phyloP scores from a whole-genome alignment of 108 stramenopile species.

The Schizochytrium sp. region DNA sequence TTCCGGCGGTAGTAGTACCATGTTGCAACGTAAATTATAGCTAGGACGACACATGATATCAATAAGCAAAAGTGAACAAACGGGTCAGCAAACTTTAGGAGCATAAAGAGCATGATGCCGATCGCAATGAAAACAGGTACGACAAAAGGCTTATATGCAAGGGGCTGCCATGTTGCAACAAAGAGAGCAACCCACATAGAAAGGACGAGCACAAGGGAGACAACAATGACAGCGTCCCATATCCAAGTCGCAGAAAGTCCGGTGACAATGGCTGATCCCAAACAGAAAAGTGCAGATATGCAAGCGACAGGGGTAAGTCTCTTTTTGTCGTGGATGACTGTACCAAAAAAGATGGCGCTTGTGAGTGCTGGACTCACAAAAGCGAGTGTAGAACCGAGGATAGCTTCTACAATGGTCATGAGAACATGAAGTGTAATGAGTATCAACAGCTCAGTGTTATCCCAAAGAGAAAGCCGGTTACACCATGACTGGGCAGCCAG shows the following conservation, averaged over 20 bases:
- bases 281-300: not conserved
- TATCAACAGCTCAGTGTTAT: not conserved
- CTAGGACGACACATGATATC: not conserved
- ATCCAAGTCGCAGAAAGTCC: not conserved
- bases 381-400: not conserved
- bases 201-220: conserved; percentile 4
- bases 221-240: not conserved
- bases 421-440: not conserved
- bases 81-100: not conserved
- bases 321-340: not conserved
- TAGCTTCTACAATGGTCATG: not conserved
- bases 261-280: conserved; percentile 9
- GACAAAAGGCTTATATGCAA: not conserved
- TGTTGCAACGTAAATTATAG: not conserved
- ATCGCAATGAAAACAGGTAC: not conserved
- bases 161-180: not conserved
- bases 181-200: conserved; percentile 16
- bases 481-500: conserved; percentile 41
- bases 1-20: not conserved
- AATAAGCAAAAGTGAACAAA: conserved; percentile 32
- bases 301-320: not conserved
- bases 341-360: conserved; percentile 19
- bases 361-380: not conserved
- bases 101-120: not conserved
- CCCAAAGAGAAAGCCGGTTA: not conserved